Evolutionary conservation across 176 grass and related monocot species (phyloP).

Genomic region (Coix lacrymajobi): DNA sequence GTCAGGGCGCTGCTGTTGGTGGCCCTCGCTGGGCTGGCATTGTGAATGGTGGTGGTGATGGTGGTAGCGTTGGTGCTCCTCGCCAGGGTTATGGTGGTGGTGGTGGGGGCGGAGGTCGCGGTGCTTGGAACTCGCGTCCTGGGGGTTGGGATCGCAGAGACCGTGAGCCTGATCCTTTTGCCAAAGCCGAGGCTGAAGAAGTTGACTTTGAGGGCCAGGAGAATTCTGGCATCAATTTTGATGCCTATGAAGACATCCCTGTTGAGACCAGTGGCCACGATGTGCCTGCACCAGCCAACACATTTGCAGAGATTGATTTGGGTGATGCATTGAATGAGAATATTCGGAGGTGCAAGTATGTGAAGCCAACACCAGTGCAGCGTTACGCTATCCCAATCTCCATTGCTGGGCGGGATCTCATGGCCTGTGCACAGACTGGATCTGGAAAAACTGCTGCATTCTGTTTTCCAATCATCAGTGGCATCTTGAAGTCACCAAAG

Average conservation of each 20-base stretch:
- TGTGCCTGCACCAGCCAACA: conserved; percentile 65
- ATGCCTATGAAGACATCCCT: conserved; percentile 87
- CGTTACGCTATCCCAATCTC: conserved; percentile 76
- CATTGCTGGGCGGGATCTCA: conserved; percentile 71
- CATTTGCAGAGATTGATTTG: conserved; percentile 88
- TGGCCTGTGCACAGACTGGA: conserved; percentile 91
- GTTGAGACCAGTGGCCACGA: conserved; percentile 82
- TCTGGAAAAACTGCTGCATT: conserved; percentile 85
- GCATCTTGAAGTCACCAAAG: conserved; percentile 48
- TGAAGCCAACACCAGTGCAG: conserved; percentile 89
- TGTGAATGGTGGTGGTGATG: neutral
- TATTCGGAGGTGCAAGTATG: conserved; percentile 83
- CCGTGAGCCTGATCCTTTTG: conserved; percentile 71
- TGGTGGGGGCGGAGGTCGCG: conserved; percentile 15
- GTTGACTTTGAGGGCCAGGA: conserved; percentile 33
- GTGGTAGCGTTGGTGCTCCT: neutral
- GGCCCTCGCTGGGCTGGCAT: conserved; percentile 37
- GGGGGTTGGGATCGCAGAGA: conserved; percentile 55
- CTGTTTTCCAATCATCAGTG: conserved; percentile 86
- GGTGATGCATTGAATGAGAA: conserved; percentile 80
- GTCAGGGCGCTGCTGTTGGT: conserved; percentile 14
- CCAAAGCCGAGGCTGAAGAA: conserved; percentile 23
- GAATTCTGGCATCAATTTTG: conserved; percentile 84
- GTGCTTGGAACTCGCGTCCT: conserved; percentile 52
- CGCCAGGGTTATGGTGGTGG: conserved; percentile 28